Percentiles rank a stretch among this genome's conserved stretches.
Evolutionary conservation across 129 eudicot genomes (phyloP).

Genomic region (Centaurea solstitialis): DNA sequence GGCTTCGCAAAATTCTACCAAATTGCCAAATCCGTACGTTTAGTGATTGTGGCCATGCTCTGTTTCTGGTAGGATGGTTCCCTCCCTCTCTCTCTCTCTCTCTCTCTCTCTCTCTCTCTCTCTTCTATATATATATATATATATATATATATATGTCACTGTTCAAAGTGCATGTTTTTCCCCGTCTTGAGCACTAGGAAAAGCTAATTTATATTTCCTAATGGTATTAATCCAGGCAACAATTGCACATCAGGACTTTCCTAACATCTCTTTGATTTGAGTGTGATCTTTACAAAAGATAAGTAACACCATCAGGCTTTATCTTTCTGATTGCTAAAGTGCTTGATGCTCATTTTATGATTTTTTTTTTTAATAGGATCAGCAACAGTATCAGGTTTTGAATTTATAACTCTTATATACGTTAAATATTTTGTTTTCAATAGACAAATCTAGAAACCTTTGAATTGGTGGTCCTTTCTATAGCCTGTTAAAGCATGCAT

Average conservation of each 20-base stretch:
- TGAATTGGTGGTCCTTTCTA: neutral
- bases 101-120: constrained; percentile 7
- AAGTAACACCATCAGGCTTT: neutral
- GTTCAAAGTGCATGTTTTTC: neutral
- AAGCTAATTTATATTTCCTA: neutral
- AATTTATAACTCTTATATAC: neutral
- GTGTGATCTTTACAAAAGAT: neutral
- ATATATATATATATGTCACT: neutral
- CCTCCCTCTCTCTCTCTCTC: constrained; percentile 12
- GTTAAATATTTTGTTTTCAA: neutral
- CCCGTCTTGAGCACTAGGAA: neutral
- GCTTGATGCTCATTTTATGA: neutral
- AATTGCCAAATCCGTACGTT: constrained; percentile 57
- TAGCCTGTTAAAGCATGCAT: neutral
- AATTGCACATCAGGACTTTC: neutral
- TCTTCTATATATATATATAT: neutral
- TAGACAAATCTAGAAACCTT: neutral
- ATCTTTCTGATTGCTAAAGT: neutral
- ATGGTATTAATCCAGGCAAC: neutral
- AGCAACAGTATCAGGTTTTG: neutral
- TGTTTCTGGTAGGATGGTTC: constrained; percentile 55
- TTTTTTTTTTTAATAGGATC: neutral
- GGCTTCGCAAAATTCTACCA: constrained; percentile 50
- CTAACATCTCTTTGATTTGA: neutral
- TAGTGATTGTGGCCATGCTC: constrained; percentile 49